A percentile compares a stretch with the other conserved stretches of the same genome.
Evolutionary conservation across 2,329 filamentous ascomycete genomes (phyloP).

Genomic region (Claviceps purpurea): DNA sequence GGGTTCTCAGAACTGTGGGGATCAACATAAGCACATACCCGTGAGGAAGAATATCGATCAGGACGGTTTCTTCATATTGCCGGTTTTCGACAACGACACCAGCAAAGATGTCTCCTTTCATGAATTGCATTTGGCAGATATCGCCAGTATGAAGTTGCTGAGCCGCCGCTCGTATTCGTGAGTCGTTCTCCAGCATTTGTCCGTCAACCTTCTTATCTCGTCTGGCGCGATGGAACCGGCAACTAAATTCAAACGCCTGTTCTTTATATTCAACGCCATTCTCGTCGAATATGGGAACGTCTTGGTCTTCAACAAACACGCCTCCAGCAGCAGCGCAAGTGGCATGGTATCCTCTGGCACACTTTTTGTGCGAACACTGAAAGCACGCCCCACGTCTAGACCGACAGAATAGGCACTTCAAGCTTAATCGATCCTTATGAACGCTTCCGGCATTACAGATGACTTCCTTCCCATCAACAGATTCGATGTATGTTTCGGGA

Average conservation of each 20-base stretch:
- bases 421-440: slow-evolving; percentile 72
- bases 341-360: slow-evolving; percentile 82
- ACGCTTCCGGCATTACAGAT: slow-evolving; percentile 71
- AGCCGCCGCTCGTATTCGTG: slow-evolving; percentile 55
- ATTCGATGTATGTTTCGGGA: slow-evolving; percentile 78
- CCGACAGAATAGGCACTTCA: slow-evolving; percentile 91
- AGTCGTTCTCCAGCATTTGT: slow-evolving; percentile 55
- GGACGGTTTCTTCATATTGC: slow-evolving; percentile 56
- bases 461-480: slow-evolving; percentile 54
- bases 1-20: too few species aligned
- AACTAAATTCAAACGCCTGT: slow-evolving; percentile 84
- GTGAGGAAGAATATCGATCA: slow-evolving; percentile 74
- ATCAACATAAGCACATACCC: slow-evolving; percentile 43
- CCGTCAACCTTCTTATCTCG: slow-evolving; percentile 63
- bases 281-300: slow-evolving; percentile 75
- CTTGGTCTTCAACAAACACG: slow-evolving; percentile 77
- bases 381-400: slow-evolving; percentile 94
- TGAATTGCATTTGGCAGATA: slow-evolving; percentile 75
- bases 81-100: slow-evolving; percentile 79
- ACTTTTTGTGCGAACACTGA: slow-evolving; percentile 92
- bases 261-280: slow-evolving; percentile 88
- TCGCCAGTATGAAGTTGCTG: slow-evolving; percentile 56
- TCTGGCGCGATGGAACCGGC: slow-evolving; percentile 84
- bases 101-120: slow-evolving; percentile 78
- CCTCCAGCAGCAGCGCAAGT: slow-evolving; percentile 88